Evolutionary conservation across 805 yeast genomes (phyloP), one percentile per base, ranked within the genome.

Genomic region (Candida ortonii): DNA sequence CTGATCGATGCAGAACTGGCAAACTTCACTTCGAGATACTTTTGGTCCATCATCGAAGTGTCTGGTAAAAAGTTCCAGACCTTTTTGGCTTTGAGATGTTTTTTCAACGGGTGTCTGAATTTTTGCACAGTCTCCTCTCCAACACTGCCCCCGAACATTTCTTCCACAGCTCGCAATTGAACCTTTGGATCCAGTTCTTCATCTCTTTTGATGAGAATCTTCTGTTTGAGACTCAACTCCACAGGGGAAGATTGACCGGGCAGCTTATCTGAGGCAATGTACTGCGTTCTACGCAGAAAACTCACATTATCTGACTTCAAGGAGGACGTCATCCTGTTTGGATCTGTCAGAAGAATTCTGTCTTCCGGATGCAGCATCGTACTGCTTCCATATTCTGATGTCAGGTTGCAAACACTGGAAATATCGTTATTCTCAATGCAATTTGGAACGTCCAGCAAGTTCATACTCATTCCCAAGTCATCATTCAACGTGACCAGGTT

Each of bases 261-360:
- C 9, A 34, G 61, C 53, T 70, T 70, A 33, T 76, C 80, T 22
- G 84, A 77, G 8, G 95, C 75, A 39, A 87, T 83, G 57, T 90
- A 90, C 56, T 93, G 97, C 0, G 98, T 90, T 65, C 97, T 79
- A 65, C 97, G 80, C 56, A 90, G 70, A 62, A 90, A 89, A n/a
- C 62, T 52, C 16, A 62, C 67, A 25, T 38, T 39, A 18, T 56
- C 59, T 8, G 55, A 47, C 28, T 55, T 40, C 70, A 71, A 50
- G 53, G 73, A 38, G 56, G 54, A 58, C 39, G 67, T 65, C 14
- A 71, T 67, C 16, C 72, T 68, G 3, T 73, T 76, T 16, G 96
- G 95, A 55, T 88, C 96, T 53, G 87, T 75, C 35, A 93, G 68
- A 32, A 90, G 68, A 7, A 73, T 73, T 44, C 78, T 67, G 61